Percentiles rank a stretch among this genome's conserved stretches.
These are phyloP conservation scores for Taphrina deformans DNA, from an alignment of 1,139 yeast genomes.

Conservation along the genomic window DNA sequence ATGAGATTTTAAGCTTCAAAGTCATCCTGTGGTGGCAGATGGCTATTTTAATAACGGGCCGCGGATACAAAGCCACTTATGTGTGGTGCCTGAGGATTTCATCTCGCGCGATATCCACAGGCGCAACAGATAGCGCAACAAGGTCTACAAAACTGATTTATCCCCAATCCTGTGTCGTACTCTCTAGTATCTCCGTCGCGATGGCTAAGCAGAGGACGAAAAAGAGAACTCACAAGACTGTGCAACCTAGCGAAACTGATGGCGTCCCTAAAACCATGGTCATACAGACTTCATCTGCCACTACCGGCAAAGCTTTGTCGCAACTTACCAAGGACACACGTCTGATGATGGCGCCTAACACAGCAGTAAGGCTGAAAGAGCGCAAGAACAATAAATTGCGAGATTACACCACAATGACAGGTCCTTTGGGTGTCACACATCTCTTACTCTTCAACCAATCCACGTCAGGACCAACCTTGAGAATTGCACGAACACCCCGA, in stretches of 20 bases:
- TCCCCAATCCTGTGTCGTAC: too few relatives aligned
- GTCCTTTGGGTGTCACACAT: slow-evolving; percentile 91
- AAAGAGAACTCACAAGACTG: slow-evolving; percentile 75
- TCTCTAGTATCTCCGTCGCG: too few relatives aligned
- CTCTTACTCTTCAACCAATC: slow-evolving; percentile 82
- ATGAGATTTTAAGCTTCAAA: too few relatives aligned
- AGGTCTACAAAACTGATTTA: neutral
- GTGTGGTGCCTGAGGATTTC: neutral
- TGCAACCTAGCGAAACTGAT: slow-evolving; percentile 65
- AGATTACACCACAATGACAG: slow-evolving; percentile 95
- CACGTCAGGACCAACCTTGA: slow-evolving; percentile 71
- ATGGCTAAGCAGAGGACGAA: slow-evolving; percentile 48
- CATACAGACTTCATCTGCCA: slow-evolving; percentile 74
- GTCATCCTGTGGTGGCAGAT: too few relatives aligned
- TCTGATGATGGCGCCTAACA: slow-evolving; percentile 91
- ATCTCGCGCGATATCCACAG: neutral
- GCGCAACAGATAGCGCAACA: neutral
- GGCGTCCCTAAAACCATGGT: slow-evolving; percentile 77
- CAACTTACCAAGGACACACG: slow-evolving; percentile 87
- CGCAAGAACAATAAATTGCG: slow-evolving; percentile 80
- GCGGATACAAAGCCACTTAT: neutral
- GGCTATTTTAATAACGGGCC: slow-evolving; percentile 2
- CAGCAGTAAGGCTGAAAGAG: slow-evolving; percentile 84
- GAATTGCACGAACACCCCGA: slow-evolving; percentile 83
- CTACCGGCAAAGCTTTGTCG: slow-evolving; percentile 75